A percentile compares a stretch with the other conserved stretches of the same genome.
Evolutionary conservation across 352 stramenopile species (phyloP).

Genomic region (Phytophthora pistaciae): DNA sequence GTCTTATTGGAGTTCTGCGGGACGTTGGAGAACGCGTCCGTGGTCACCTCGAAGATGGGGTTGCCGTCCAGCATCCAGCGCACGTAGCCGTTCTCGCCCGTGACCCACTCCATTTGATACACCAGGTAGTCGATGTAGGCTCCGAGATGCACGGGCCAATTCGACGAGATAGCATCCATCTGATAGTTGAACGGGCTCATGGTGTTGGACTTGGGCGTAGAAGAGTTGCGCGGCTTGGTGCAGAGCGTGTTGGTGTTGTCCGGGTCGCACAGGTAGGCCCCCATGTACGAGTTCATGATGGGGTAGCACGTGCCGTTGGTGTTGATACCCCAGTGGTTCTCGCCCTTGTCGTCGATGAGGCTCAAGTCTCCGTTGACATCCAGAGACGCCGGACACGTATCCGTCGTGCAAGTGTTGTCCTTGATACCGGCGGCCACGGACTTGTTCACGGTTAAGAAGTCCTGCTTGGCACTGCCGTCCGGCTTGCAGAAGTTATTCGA

Average conservation of each 20-base stretch:
- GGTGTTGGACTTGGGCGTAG: conserved; percentile 52
- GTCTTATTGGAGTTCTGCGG: conserved; percentile 51
- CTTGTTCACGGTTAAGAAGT: conserved; percentile 36
- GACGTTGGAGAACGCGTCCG: conserved; percentile 57
- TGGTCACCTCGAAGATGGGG: conserved; percentile 70
- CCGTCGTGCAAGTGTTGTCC: conserved; percentile 49
- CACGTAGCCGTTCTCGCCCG: conserved; percentile 66
- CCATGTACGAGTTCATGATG: conserved; percentile 75
- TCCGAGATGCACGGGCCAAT: conserved; percentile 71
- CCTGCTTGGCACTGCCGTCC: conserved; percentile 31
- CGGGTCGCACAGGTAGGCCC: conserved; percentile 64
- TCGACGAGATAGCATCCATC: conserved; percentile 82
- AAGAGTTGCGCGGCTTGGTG: conserved; percentile 41
- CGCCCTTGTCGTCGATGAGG: conserved; percentile 44
- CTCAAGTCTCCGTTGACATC: conserved; percentile 54
- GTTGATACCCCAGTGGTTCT: conserved; percentile 69
- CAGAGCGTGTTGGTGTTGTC: conserved; percentile 59
- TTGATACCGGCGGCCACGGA: conserved; percentile 41
- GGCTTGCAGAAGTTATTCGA: conserved; percentile 54
- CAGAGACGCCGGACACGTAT: conserved; percentile 46
- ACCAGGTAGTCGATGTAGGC: conserved; percentile 67
- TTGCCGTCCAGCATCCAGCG: conserved; percentile 73
- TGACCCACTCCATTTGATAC: conserved; percentile 84
- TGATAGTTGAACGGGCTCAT: conserved; percentile 81
- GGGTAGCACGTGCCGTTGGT: conserved; percentile 70